Percentiles rank a stretch among this genome's conserved stretches.
These are phyloP conservation scores for Eutrema heterophyllum DNA, from an alignment of 345 rosid genomes.

Conservation along the genomic window DNA sequence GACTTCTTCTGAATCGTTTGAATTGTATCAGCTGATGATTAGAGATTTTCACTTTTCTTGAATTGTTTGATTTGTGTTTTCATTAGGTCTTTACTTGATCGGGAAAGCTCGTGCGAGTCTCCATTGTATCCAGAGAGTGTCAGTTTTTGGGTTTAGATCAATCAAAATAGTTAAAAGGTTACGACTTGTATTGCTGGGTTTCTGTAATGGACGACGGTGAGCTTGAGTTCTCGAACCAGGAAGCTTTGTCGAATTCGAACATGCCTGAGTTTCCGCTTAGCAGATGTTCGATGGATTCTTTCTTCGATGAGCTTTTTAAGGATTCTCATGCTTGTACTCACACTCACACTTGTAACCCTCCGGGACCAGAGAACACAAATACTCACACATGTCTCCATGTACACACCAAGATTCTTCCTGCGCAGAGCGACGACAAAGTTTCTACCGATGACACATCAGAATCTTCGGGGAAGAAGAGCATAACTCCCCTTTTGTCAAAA, in stretches of 20 bases:
- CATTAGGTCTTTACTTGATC: slow-evolving; percentile 11
- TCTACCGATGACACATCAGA: slow-evolving; percentile 68
- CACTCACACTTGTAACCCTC: slow-evolving; percentile 92
- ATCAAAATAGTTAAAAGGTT: not conserved
- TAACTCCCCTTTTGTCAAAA: too few relatives aligned
- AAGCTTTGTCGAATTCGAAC: slow-evolving; percentile 42
- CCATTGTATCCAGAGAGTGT: not conserved
- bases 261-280: slow-evolving; percentile 36
- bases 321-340: slow-evolving; percentile 88
- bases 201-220: slow-evolving; percentile 78
- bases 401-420: slow-evolving; percentile 76
- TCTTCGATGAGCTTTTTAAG: slow-evolving; percentile 58
- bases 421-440: slow-evolving; percentile 49
- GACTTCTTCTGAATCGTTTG: not conserved
- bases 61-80: not conserved
- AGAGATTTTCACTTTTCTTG: not conserved
- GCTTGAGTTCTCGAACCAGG: slow-evolving; percentile 77
- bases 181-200: not conserved
- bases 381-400: slow-evolving; percentile 90
- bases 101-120: not conserved
- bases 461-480: slow-evolving; percentile 52
- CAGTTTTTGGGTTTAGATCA: not conserved
- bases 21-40: not conserved
- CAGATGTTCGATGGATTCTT: slow-evolving; percentile 63
- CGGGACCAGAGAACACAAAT: slow-evolving; percentile 90